Evolutionary conservation across 768 basidiomycete genomes (phyloP).

Genomic region (Boletus sp.): DNA sequence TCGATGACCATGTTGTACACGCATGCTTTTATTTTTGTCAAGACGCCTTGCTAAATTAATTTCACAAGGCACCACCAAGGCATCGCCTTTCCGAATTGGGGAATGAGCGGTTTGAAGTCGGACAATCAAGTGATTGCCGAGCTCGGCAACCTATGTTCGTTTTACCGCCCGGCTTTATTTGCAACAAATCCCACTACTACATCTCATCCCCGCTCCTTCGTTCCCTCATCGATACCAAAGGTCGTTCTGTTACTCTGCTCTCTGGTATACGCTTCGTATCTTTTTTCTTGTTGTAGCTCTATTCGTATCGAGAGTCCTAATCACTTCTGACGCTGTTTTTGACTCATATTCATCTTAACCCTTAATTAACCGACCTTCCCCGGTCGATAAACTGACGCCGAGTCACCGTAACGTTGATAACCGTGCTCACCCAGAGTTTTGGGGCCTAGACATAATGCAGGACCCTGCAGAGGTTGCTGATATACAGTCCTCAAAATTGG

Average conservation of each 20-base stretch:
- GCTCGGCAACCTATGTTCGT: conserved; percentile 37
- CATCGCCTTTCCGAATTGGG: conserved; percentile 27
- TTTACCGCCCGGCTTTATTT: conserved; percentile 41
- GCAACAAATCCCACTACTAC: conserved; percentile 38
- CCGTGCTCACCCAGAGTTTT: conserved; percentile 25
- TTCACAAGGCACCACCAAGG: conserved; percentile 17
- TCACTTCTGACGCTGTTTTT: conserved; percentile 11
- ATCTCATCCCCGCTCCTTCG: conserved; percentile 30
- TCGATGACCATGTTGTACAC: conserved; percentile 17
- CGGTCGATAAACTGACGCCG: conserved; percentile 42
- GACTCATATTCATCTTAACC: conserved; percentile 28
- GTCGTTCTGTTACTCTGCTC: conserved; percentile 13
- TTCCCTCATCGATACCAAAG: conserved; percentile 31
- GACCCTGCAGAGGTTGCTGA: conserved; percentile 27
- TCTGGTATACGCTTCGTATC: conserved; percentile 3
- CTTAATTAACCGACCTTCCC: conserved; percentile 42
- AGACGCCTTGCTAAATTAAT: conserved; percentile 20
- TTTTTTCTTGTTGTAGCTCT: conserved; percentile 3
- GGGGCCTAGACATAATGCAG: conserved; percentile 27
- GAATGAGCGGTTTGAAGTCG: conserved; percentile 36
- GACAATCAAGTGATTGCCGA: conserved; percentile 37
- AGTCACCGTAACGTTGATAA: conserved; percentile 41
- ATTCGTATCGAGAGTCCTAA: neutral
- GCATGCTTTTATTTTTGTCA: conserved; percentile 17
- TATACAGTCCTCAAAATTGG: conserved; percentile 31